Base-by-base conservation (phyloP, 2,329 filamentous ascomycete genomes). In the Verticillium klebahnii region DNA sequence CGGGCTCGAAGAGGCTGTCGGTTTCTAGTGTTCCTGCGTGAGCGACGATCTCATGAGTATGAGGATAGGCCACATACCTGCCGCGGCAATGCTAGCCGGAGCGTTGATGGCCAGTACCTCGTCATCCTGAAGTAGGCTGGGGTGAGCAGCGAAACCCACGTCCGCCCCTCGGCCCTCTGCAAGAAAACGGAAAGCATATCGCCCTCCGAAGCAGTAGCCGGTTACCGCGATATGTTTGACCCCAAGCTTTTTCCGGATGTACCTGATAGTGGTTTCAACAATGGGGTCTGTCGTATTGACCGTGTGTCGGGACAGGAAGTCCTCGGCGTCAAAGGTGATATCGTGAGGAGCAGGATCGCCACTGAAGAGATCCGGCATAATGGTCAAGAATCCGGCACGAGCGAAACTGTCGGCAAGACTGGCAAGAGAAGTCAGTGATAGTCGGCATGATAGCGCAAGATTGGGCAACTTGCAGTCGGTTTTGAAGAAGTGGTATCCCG, bases 131-230 rank as follows among this genome's bases (percentile, higher is more conserved):
- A 90, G 80, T 64, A 87, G 81, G 40, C 82, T 86, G 0, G 89
- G 89, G 69, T 91, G 88, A 0, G 88, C 89, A 9, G 82, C 79
- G 67, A 82, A 91, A 5, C 83, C 87, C 7, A 71, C 88, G 61
- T 88, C 80, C 29, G 87, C 77, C 5, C 77, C 79, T 61, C 79
- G 77, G n/a, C 80, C 82, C 54, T 74, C 71, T 50, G 78, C 80
- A 31, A 86, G 74, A 69, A 79, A 84, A 61, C 86, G 77, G 62
- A 82, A 81, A 6, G 83, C 74, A 66, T 82, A 85, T 52, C 83
- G 84, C 17, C 83, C 86, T 1, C 88, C 87, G 68, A 86, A 89
- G 72, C 87, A 89, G 73, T 89, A 89, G 3, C 87, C 87, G 0
- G 84, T 82, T 2, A 78, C 81, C 3, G 78, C 85, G 61, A 90